Evolutionary conservation across 2,329 filamentous ascomycete species (phyloP), one percentile per base, ranked within the genome.

Genomic region (Ceratocystis harringtonii): DNA sequence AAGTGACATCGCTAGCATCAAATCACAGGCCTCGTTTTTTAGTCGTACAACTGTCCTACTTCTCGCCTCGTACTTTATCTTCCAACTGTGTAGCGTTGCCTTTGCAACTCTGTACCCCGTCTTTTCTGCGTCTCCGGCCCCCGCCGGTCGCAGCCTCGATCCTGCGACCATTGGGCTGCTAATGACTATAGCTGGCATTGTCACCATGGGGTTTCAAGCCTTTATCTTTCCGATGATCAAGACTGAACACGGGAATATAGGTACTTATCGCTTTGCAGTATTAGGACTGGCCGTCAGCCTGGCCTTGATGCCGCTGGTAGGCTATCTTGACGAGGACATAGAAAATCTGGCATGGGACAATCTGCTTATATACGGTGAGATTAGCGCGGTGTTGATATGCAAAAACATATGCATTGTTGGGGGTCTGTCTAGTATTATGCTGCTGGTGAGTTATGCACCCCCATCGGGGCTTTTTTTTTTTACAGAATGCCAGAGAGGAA

Each of bases 31-130:
- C 25, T 58, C 63, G 7, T 64, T 96, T 1, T 80, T 92, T 62
- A 95, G 89, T 71, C 81, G 85, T 66, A 91, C 94, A 67, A 96
- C 91, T 0, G 74, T 96, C 12, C 78, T 95, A 2, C 81, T 99
- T 0, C 81, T 99, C 5, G 74, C 84, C 63, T 95, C 92, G 0
- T 97, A 96, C 72, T 83, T 96, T 55, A 87, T 97, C 62, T 99
- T 97, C 72, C 92, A 96, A 71, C 80, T 99, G 4, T 86, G 89
- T 68, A 97, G 97, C 74, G 90, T 96, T 69, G 91, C 90, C 2
- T 99, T 92, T 80, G 96, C 96, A 75, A 92, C 90, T 19, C 79
- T 99, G 0, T 99, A 95, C 71, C 94, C 94, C 0, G 92, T 97
- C 64, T 99, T 97, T 71, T 89, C 87, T 0, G 86, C 92, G 65